These are phyloP conservation scores for Phlyctochytrium planicorne DNA, from an alignment of 192 early-diverging fungal genomes.

Conservation along the genomic window DNA sequence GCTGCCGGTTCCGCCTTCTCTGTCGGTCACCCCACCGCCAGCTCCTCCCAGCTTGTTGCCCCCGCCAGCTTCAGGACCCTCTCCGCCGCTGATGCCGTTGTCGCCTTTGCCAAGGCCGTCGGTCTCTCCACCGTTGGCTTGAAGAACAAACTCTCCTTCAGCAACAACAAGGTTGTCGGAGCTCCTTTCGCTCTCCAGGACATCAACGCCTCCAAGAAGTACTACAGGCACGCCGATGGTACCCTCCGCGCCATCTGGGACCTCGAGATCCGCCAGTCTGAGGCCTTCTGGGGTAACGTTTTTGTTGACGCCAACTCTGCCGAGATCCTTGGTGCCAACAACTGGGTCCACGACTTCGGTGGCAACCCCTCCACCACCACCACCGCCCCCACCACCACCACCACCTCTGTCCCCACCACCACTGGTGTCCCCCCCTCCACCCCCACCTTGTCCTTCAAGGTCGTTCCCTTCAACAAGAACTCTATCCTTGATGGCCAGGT, in stretches of 20 bases:
- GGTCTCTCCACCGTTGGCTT: background rate
- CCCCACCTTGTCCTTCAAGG: conserved; percentile 8
- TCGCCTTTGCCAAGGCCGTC: conserved; percentile 11
- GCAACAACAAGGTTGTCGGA: background rate
- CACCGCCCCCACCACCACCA: background rate
- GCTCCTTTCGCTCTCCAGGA: conserved; percentile 5
- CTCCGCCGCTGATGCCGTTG: conserved; percentile 3
- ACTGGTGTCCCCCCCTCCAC: background rate
- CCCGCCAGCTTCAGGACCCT: background rate
- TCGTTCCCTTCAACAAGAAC: conserved; percentile 17
- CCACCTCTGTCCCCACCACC: background rate
- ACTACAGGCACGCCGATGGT: conserved; percentile 17
- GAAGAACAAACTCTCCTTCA: background rate
- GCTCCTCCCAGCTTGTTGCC: background rate
- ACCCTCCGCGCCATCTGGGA: conserved; percentile 15
- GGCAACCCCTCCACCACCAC: background rate
- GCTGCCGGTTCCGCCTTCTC: background rate
- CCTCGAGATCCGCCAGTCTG: conserved; percentile 19
- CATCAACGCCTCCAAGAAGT: conserved; percentile 11
- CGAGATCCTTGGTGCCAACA: conserved; percentile 20
- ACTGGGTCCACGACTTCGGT: conserved; percentile 14
- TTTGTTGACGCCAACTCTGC: conserved; percentile 26
- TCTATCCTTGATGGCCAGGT: conserved; percentile 9
- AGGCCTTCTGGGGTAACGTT: conserved; percentile 24
- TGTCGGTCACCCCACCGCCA: background rate